phyloP scores from a whole-genome alignment of 2,329 filamentous ascomycete species.

The Pezicula neosporulosa region DNA sequence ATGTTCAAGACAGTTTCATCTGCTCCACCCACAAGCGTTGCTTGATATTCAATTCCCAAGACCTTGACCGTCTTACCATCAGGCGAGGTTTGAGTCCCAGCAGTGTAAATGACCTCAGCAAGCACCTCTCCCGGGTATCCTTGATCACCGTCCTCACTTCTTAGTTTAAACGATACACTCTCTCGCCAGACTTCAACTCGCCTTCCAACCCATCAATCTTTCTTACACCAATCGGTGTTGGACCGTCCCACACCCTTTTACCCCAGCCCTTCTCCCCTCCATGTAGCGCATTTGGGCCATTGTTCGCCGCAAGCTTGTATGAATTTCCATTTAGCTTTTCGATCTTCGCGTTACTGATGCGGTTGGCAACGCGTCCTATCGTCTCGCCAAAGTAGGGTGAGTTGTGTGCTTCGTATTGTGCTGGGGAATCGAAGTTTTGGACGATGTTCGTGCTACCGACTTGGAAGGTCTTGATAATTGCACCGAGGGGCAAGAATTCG shows the following conservation, averaged over 20 bases:
- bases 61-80: slow-evolving; percentile 62
- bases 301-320: slow-evolving; percentile 71
- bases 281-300: slow-evolving; percentile 73
- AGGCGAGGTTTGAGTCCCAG: slow-evolving; percentile 60
- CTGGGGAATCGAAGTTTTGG: slow-evolving; percentile 73
- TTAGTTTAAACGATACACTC: slow-evolving; percentile 61
- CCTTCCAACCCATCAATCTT: slow-evolving; percentile 49
- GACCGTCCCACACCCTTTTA: slow-evolving; percentile 73
- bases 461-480: slow-evolving; percentile 76
- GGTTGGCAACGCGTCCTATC: slow-evolving; percentile 83
- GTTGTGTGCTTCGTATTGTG: slow-evolving; percentile 74
- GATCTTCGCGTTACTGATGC: slow-evolving; percentile 70
- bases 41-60: slow-evolving; percentile 86
- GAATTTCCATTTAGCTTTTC: slow-evolving; percentile 66
- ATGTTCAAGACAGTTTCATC: slow-evolving; percentile 91
- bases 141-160: slow-evolving; percentile 79
- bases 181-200: slow-evolving; percentile 61
- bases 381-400: slow-evolving; percentile 85
- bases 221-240: slow-evolving; percentile 53
- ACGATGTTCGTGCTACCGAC: slow-evolving; percentile 83
- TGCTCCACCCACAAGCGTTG: slow-evolving; percentile 70
- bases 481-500: slow-evolving; percentile 70
- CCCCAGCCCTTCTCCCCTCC: slow-evolving; percentile 76
- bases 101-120: slow-evolving; percentile 73
- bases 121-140: slow-evolving; percentile 86